Conservation (phyloP, 1,284 basidiomycete genomes). For the Ganoderma lingzhi region DNA sequence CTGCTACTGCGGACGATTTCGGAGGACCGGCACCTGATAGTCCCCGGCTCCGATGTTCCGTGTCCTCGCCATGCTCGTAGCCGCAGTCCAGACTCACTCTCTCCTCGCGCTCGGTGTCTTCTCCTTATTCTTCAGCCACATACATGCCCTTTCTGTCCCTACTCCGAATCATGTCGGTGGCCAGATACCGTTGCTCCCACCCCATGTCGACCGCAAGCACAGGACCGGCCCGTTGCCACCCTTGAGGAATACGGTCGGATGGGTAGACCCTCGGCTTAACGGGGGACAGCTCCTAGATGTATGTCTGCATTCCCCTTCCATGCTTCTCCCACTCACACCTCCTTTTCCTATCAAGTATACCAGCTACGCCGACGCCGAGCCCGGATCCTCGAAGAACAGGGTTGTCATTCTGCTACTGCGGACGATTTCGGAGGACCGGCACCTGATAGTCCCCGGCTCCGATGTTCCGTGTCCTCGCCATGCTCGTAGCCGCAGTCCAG, state of each 20-base stretch:
- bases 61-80: slow-evolving; percentile 18
- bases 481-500: slow-evolving; percentile 19
- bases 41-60: slow-evolving; percentile 12
- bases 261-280: slow-evolving; percentile 73
- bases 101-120: slow-evolving; percentile 14
- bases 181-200: not conserved
- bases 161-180: not conserved
- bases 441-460: not conserved
- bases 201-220: slow-evolving; percentile 30
- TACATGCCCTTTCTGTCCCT: slow-evolving; percentile 3
- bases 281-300: slow-evolving; percentile 68
- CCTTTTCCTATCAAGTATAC: too few relatives aligned
- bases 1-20: slow-evolving; percentile 12
- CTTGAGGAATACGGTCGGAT: slow-evolving; percentile 51
- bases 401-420: slow-evolving; percentile 11
- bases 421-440: slow-evolving; percentile 13
- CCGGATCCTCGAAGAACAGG: slow-evolving; percentile 1
- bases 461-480: slow-evolving; percentile 19
- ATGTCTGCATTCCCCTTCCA: slow-evolving; percentile 15
- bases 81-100: slow-evolving; percentile 11
- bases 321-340: too few relatives aligned
- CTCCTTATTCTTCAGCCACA: slow-evolving; percentile 9
- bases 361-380: slow-evolving; percentile 6
- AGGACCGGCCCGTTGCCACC: slow-evolving; percentile 41
- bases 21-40: slow-evolving; percentile 10